Evolutionary conservation across 805 yeast genomes (phyloP).

Genomic region (Yarrowia deformans): DNA sequence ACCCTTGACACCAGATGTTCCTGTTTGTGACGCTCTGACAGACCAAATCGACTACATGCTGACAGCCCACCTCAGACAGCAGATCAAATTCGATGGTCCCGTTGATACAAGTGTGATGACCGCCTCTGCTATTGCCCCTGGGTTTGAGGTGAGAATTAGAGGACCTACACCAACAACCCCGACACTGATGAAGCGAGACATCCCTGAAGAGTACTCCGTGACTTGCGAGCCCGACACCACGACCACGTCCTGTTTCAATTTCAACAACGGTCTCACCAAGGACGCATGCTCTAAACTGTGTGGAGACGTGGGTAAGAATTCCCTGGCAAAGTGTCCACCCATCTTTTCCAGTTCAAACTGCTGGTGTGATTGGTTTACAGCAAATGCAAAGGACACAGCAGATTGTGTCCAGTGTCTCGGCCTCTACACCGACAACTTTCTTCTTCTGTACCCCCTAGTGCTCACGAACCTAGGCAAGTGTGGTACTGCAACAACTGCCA

Average conservation of each 20-base stretch:
- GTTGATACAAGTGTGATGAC: background rate
- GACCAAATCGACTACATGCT: background rate
- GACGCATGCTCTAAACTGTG: background rate
- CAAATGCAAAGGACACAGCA: background rate
- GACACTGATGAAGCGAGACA: background rate
- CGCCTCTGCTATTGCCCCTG: background rate
- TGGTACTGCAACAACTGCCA: background rate
- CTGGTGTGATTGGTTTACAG: background rate
- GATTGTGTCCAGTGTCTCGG: conserved; percentile 18
- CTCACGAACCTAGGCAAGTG: background rate
- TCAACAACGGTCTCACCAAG: conserved; percentile 12
- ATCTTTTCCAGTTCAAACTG: background rate
- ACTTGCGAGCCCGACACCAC: background rate
- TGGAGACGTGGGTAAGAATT: background rate
- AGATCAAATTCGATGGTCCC: background rate
- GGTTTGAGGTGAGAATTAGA: background rate
- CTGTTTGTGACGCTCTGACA: conserved; percentile 1
- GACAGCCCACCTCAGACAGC: background rate
- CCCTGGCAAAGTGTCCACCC: background rate
- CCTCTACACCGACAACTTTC: conserved; percentile 3
- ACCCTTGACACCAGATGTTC: conserved; percentile 1
- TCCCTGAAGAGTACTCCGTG: conserved; percentile 7
- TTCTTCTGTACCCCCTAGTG: background rate
- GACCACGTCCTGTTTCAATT: background rate
- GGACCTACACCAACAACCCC: background rate